A percentile compares a stretch with the other conserved stretches of the same genome.
Evolutionary conservation across 2,329 filamentous ascomycete genomes (phyloP).

Genomic region (Cladophialophora carrionii): DNA sequence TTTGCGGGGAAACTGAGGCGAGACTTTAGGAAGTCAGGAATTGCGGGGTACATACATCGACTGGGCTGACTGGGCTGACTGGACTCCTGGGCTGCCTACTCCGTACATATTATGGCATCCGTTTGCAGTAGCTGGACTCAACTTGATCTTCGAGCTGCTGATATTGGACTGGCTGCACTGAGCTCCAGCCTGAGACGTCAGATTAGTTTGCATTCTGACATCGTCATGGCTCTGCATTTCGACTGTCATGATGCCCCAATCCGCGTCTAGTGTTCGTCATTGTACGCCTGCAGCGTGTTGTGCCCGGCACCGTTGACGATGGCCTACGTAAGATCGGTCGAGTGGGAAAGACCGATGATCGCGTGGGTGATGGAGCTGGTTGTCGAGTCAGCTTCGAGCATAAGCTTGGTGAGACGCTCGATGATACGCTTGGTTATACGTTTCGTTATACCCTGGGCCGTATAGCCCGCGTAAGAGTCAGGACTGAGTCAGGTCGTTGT

Average conservation of each 20-base stretch:
- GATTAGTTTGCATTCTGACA: too few relatives aligned
- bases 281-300: constrained; percentile 54
- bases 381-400: neutral
- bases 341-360: constrained; percentile 50
- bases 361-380: neutral
- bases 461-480: too few relatives aligned
- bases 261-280: constrained; percentile 41
- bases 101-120: too few relatives aligned
- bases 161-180: neutral
- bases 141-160: neutral
- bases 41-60: neutral
- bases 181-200: too few relatives aligned
- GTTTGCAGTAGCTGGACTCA: neutral
- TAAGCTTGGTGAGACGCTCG: too few relatives aligned
- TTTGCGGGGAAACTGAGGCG: neutral
- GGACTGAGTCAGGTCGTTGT: neutral
- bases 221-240: neutral
- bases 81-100: too few relatives aligned
- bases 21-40: neutral
- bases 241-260: neutral
- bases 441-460: neutral
- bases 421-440: too few relatives aligned
- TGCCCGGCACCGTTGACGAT: constrained; percentile 54
- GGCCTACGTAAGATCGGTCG: constrained; percentile 61
- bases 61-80: too few relatives aligned